Evolutionary conservation across 2,329 filamentous ascomycete genomes (phyloP).

Genomic region (Penicillium sclerotigenum): DNA sequence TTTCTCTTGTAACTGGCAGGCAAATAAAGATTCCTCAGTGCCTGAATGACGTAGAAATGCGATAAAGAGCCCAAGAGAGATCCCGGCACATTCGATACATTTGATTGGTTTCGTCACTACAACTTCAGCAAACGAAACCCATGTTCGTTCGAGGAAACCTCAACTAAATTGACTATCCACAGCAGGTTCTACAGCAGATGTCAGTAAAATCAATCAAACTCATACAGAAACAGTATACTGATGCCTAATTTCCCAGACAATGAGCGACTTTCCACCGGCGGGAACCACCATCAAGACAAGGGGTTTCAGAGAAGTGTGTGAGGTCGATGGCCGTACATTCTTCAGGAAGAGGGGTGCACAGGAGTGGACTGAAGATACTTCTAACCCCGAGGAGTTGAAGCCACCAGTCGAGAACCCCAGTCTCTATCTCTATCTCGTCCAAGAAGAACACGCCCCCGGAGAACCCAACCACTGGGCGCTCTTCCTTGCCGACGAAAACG

Average conservation of each 20-base stretch:
- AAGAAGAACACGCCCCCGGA: slow-evolving; percentile 15
- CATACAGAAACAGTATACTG: background rate
- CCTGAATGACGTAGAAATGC: slow-evolving; percentile 2
- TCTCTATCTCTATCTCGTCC: slow-evolving; percentile 23
- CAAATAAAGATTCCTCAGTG: too few species aligned
- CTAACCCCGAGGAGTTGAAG: background rate
- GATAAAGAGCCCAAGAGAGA: background rate
- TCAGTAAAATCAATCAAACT: background rate
- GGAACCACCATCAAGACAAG: slow-evolving; percentile 7
- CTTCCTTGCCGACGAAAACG: slow-evolving; percentile 24
- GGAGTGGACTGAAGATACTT: slow-evolving; percentile 16
- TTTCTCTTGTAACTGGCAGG: background rate
- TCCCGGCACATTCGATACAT: background rate
- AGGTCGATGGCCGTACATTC: slow-evolving; percentile 18
- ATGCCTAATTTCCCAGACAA: background rate
- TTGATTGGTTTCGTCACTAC: background rate
- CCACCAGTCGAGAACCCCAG: background rate
- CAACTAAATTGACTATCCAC: background rate
- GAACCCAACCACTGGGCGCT: slow-evolving; percentile 26
- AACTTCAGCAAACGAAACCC: background rate
- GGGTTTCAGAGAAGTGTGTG: slow-evolving; percentile 20
- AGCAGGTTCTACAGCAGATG: background rate
- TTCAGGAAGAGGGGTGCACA: slow-evolving; percentile 14
- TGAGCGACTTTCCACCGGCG: slow-evolving; percentile 2
- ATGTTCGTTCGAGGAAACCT: background rate